These are phyloP conservation scores for Flaveria brownii DNA, from an alignment of 129 eudicot genomes.

Conservation along the genomic window DNA sequence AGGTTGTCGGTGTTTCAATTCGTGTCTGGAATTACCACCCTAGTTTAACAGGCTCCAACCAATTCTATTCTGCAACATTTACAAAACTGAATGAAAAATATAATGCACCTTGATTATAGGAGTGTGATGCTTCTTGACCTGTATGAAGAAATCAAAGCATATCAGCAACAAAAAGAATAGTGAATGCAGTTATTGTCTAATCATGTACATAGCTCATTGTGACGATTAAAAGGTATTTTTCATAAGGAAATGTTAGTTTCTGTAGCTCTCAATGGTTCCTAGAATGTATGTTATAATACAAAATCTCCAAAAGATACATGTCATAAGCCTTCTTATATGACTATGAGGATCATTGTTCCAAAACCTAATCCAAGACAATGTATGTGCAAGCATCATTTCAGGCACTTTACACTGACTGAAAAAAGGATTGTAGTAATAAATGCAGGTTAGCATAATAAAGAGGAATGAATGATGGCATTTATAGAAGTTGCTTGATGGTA, in stretches of 20 bases:
- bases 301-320: background rate
- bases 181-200: background rate
- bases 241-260: background rate
- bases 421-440: constrained; percentile 7
- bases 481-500: background rate
- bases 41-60: background rate
- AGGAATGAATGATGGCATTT: no score
- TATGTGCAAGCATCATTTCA: constrained; percentile 14
- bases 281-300: background rate
- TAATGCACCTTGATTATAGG: constrained; percentile 72
- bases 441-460: background rate
- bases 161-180: constrained; percentile 12
- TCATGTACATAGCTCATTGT: background rate
- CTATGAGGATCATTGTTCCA: background rate
- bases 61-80: background rate
- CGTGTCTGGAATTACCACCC: background rate
- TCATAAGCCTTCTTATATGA: constrained; percentile 20
- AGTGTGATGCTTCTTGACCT: constrained; percentile 88
- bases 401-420: constrained; percentile 21
- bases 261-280: background rate
- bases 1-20: background rate
- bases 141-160: constrained; percentile 24
- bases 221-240: no score
- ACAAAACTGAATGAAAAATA: background rate
- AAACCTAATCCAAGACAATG: constrained; percentile 15